Percentiles rank a stretch among this genome's conserved stretches.
Conservation (phyloP, 768 basidiomycete species). For the Collybia nuda region DNA sequence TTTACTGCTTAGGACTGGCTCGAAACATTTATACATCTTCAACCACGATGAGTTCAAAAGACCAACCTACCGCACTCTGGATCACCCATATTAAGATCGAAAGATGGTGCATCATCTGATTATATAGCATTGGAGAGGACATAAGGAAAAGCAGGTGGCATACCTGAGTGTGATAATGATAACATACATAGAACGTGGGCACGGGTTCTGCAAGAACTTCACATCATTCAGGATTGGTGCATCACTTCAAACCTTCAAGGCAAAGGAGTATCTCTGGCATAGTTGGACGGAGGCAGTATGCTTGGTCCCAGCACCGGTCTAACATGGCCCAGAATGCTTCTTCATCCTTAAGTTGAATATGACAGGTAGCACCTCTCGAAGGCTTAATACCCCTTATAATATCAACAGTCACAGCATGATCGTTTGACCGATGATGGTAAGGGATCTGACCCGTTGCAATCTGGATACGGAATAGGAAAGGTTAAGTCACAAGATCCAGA, state of each 20-base stretch:
- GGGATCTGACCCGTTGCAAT: conserved; percentile 51
- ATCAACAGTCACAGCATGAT: conserved; percentile 55
- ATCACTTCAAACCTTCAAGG: conserved; percentile 23
- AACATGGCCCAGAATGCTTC: conserved; percentile 43
- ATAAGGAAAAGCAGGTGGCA: no score
- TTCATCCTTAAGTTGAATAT: conserved; percentile 27
- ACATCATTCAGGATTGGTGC: no score
- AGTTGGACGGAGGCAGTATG: conserved; percentile 34
- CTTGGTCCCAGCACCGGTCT: conserved; percentile 44
- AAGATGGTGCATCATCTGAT: no score
- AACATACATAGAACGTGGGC: no score
- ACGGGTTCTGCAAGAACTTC: no score
- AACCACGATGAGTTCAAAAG: no score
- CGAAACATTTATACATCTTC: no score
- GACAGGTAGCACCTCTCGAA: conserved; percentile 27
- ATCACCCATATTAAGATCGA: no score
- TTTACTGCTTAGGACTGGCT: no score
- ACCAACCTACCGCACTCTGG: no score
- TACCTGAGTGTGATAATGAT: no score
- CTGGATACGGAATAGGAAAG: conserved; percentile 22
- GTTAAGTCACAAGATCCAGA: background rate
- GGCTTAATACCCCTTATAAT: conserved; percentile 53
- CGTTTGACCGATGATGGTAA: conserved; percentile 52
- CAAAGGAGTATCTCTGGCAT: conserved; percentile 39
- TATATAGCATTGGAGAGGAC: no score